Percentiles rank a stretch among this genome's conserved stretches.
These are phyloP conservation scores for Trichoderma virens DNA, from an alignment of 495 filamentous ascomycete species.

Conservation along the genomic window DNA sequence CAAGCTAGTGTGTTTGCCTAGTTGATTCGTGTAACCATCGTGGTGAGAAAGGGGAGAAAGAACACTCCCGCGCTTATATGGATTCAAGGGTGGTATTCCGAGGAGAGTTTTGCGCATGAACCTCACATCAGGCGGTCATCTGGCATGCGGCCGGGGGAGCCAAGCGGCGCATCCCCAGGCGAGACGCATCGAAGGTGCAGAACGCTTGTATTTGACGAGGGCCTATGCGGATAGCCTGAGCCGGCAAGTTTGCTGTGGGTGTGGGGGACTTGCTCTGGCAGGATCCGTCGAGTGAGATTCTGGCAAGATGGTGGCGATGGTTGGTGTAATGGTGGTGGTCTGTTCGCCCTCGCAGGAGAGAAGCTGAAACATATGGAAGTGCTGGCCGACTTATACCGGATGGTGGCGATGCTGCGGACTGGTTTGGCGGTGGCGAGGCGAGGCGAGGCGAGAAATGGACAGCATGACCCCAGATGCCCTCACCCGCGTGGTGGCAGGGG, in stretches of 20 bases:
- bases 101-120: neutral
- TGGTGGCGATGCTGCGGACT: neutral
- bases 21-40: neutral
- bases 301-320: neutral
- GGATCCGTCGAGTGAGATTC: neutral
- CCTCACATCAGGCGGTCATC: neutral
- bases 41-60: neutral
- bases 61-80: too few relatives aligned
- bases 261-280: neutral
- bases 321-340: constrained; percentile 4
- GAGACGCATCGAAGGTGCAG: neutral
- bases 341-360: neutral
- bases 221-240: neutral
- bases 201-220: neutral
- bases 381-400: neutral
- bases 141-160: neutral
- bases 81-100: neutral
- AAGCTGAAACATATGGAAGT: neutral
- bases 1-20: neutral
- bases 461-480: neutral
- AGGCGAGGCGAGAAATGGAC: neutral
- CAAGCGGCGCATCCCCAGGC: neutral
- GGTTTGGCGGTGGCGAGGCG: neutral
- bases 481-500: neutral
- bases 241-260: too few relatives aligned